Evolutionary conservation across 805 yeast genomes (phyloP), one percentile per base, ranked within the genome.

Genomic region (Isabelozyma pseudorhagii): DNA sequence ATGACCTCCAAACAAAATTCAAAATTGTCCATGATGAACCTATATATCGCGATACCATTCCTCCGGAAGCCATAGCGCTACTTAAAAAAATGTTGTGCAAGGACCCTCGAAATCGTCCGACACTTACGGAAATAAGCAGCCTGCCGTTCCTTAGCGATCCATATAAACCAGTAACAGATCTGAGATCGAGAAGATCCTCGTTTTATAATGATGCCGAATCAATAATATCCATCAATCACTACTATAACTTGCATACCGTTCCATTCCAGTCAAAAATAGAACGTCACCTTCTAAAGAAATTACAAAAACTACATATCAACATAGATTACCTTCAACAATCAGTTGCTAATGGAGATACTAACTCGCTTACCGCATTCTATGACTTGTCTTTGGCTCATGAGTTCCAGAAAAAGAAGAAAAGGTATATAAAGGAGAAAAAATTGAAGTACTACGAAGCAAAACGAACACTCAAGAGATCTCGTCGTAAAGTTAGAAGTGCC

Each of bases 331-430:
- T 91, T 31, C 82, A 81, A 55, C 71, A 78, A 8, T 79, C 87
- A 28, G 83, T 90, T 3, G 58, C 68, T 28, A 74, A 78, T 49
- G 77, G 79, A 44, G 82, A 84, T 49, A 81, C 89, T 66, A 94
- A 88, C 64, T 73, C 89, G 0, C 68, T 87, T 13, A 81, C 87
- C 11, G 96, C 93, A 0, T 75, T 85, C 50, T 90, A 92, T 85
- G 84, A 84, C 43, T 69, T 89, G 15, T 66, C 83, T 14, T 66
- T 85, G 28, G 89, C 87, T 18, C 69, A 71, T 44, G 84, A 81
- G 54, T 69, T 65, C 45, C 51, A 59, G 10, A 64, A 64, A 45
- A 72, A 72, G 57, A 69, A 65, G 51, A 54, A 55, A 46, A 62
- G 61, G 31, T 65, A 70, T 43, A 52, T 63, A 45, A 58, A 57